Base-by-base conservation (phyloP, 192 early-diverging fungal genomes). In the Backusella liffmaniae region DNA sequence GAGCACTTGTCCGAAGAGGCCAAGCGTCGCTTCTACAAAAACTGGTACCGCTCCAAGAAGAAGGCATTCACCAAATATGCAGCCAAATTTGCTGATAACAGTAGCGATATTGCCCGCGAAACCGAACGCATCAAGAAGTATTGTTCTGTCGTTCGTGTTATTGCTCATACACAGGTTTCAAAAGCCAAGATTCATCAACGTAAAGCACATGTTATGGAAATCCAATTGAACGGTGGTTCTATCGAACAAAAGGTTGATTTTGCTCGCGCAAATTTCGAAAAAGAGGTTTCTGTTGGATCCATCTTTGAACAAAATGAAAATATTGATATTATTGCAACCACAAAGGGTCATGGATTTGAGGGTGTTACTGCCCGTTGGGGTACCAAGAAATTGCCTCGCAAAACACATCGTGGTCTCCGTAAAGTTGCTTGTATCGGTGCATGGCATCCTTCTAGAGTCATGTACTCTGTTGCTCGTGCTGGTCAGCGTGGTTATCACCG, bases 401-500 rank as follows among this genome's bases (percentile, higher is more conserved):
- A 99, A 94, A 99, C 98, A 66, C 98, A 99, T 91, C 95, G 94
- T 88, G 98, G 98, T 98, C 93, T 99, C 83, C 94, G 98, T 84
- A 99, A 99, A 94, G 97, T 99, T 72, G 98, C 98, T 82, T 99
- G 98, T 94, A 99, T 99, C 76, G 98, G 98, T 87, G 95, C 96
- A 65, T 99, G 95, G 95, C 96, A 98, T 91, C 94, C 95, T 80
- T 90, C 92, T 77, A 91, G 94, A 67, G 97, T 99, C 85, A 97
- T 96, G 96, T 98, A 91, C 95, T 96, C 98, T 73, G 97, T 99
- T 78, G 94, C 98, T 74, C 97, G 98, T 86, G 95, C 98, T 81
- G 98, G 98, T 96, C 98, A 99, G 91, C 88, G 96, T 89, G 98
- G 98, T 91, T 98, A 96, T 93, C 98, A 99, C 90, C 98, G 98